Evolutionary conservation across 208 protist species (phyloP), one percentile per base, ranked within the genome.

Genomic region (Trypanosoma vivax): DNA sequence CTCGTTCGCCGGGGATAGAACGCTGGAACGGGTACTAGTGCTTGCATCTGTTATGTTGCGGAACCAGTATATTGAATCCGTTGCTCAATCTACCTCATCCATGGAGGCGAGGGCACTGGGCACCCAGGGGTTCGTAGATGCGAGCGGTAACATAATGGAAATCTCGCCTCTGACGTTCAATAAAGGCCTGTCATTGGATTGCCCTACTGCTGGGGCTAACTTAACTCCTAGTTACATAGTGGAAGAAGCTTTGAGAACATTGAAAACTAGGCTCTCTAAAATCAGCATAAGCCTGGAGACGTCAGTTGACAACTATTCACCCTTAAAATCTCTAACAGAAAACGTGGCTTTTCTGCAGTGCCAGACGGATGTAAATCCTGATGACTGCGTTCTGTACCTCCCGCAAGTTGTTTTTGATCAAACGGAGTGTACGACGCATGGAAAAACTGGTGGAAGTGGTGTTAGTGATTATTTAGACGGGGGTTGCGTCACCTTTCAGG

Each of bases 291-390:
- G 28, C 14, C 69, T 86, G 2, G 73, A 87, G 33, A 53, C 68
- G 1, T 67, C 80, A 3, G 73, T 70, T 54, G 87, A 88, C 54
- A 88, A 87, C 70, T 92, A 92, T 57, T 79, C 73, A 21, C 65
- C 80, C 7, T 52, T 92, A 23, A 92, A 92, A 62, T 85, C 84
- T 0, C 62, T 92, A 35, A 81, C 75, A 13, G 79, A 92, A 53
- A 92, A 92, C 67, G 71, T 87, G 11, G 84, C 84, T 31, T 92
- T 92, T 37, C 53, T 92, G 46, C 75, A 88, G 62, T 81, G 71
- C 43, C 84, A 92, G 38, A 72, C 87, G 14, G n/a, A 51, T 38
- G 62, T 88, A 18, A 64, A 84, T 35, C 52, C 64, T 28, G 52
- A 21, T 21, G 55, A 77, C 28, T 69, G 65, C 30, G 1, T 4